Base-by-base conservation (phyloP, 495 filamentous ascomycete species). In the Chaetomium cochliodes region DNA sequence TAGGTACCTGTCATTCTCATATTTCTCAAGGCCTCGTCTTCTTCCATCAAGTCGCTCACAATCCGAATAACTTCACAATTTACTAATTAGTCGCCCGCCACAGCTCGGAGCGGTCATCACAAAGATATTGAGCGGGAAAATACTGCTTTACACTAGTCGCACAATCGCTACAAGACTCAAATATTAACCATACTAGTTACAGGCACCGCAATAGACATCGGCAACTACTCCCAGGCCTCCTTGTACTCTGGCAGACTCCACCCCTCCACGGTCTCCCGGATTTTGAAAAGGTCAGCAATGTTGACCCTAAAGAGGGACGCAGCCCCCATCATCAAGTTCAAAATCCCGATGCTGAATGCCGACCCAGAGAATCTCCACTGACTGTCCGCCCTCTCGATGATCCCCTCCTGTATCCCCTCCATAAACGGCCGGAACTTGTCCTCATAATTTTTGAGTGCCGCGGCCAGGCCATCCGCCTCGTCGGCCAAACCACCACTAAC, bases 321-420 rank as follows among this genome's bases (percentile, higher is more conserved):
- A 57, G 42, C 1, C 3, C 54, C 54, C 33, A 42, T 25, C 16
- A 57, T 9, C 5, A 15, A 57, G 37, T 57, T 57, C n/a, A 41
- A 22, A 8, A 42, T 5, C 9, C 33, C 33, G 26, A 57, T 57
- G 54, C 54, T 25, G 16, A 57, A 57, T 5, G 54, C 54, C 30
- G 54, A 57, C 15, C 54, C 54, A n/a, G 33, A 8, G 33, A 57
- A 13, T n/a, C n/a, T 18, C 54, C 54, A 57, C 26, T 57, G 54
- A 2, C 20, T 42, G 3, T 57, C 54, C n/a, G 54, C 54, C 16
- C 22, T 57, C 37, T 57, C 54, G 7, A 16, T 1, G n/a, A 57
- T 57, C 9, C 54, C 54, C 12, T 57, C 54, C 54, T 57, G 54
- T 20, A 57, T 57, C 18, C 2, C 2, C 0, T 41, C 37, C 18